Base-by-base conservation (phyloP, 2,329 filamentous ascomycete species). In the Grosmannia huntii region DNA sequence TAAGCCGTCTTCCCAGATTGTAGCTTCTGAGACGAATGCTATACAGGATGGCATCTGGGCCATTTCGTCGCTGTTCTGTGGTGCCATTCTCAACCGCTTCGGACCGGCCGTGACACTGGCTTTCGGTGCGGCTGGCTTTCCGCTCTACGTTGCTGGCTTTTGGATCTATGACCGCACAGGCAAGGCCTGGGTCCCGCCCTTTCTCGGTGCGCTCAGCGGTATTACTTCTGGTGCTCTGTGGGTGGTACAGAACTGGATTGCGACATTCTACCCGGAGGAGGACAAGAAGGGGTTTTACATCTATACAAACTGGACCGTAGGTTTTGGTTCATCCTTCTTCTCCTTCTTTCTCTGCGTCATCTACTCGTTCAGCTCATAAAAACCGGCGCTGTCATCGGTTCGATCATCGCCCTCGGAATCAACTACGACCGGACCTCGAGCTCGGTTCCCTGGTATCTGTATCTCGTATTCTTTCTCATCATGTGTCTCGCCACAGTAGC, bases 221-320 rank as follows among this genome's bases (percentile, higher is more conserved):
- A 11, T 50, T 12, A 16, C 25, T 3, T 21, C 28, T 33, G n/a
- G 46, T 11, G 55, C 25, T 2, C 46, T 56, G 4, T 56, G 55
- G 55, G 55, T 27, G 11, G 56, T 57, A 9, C 56, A 57, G 56
- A 57, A 57, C 49, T 53, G 56, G 56, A 25, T 57, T 5, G 19
- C 49, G 23, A 57, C 49, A 4, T 57, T 21, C 25, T 57, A 57
- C 38, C 56, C 56, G 4, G 56, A 57, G 19, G 56, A 57, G 27
- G 11, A 36, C 6, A 21, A 36, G 12, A 57, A 57, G 23, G 56
- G 56, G 14, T 25, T 57, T 10, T 57, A 57, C 48, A 25, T 52
- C 3, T 57, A 9, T 23, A 27, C 55, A 5, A 57, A 57, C 25
- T 57, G 55, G 55, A 25, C 55, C 4, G 27, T 52, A 28, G 4